These are phyloP conservation scores for Xylaria arbuscula DNA, from an alignment of 2,329 filamentous ascomycete species.

Conservation along the genomic window DNA sequence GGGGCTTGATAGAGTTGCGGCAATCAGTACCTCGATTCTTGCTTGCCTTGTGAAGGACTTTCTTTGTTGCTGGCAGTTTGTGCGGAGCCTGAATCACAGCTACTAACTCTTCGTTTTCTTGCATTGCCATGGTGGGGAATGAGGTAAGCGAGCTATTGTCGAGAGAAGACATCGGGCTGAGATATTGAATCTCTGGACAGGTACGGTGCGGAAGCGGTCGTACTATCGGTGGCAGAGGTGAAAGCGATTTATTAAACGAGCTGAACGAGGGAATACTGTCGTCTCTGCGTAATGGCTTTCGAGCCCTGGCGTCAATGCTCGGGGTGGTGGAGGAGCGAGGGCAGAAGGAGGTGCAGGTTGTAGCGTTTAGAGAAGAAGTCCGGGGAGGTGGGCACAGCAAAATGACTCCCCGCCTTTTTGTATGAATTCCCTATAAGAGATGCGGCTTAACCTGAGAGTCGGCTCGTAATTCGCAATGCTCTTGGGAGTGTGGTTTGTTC, in stretches of 20 bases:
- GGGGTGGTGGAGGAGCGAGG: background rate
- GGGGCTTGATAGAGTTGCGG: background rate
- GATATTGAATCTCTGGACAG: background rate
- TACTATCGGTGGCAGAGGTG: background rate
- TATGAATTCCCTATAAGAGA: background rate
- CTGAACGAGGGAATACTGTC: background rate
- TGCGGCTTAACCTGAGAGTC: background rate
- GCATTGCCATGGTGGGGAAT: background rate
- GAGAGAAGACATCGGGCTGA: background rate
- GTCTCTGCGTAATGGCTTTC: background rate
- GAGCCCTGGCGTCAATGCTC: background rate
- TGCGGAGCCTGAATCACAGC: background rate
- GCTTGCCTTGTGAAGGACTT: background rate
- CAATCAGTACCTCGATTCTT: conserved; percentile 13
- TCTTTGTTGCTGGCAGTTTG: background rate
- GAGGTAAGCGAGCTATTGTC: background rate
- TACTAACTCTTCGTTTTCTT: background rate
- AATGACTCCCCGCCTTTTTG: background rate
- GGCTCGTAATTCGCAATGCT: background rate
- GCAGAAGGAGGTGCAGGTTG: background rate
- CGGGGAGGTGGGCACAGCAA: background rate
- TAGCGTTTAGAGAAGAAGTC: background rate
- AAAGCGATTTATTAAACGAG: background rate
- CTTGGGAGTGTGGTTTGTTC: background rate
- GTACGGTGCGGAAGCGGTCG: background rate